Evolutionary conservation across 768 basidiomycete genomes (phyloP).

Genomic region (Hebeloma cylindrosporum): DNA sequence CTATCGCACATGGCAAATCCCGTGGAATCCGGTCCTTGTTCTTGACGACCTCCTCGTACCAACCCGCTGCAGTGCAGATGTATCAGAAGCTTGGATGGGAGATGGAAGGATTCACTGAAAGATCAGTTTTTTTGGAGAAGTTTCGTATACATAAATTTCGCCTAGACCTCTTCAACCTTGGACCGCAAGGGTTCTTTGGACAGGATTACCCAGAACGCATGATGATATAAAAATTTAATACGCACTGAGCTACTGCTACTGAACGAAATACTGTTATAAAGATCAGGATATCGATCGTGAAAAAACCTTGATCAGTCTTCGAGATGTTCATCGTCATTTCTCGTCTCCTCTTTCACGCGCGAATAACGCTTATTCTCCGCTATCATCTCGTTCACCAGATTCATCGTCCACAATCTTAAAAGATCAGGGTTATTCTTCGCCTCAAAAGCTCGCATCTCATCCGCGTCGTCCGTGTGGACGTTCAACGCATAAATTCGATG

Average conservation of each 20-base stretch:
- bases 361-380: slow-evolving; percentile 4
- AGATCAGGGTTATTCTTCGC: slow-evolving; percentile 22
- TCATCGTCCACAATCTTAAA: slow-evolving; percentile 26
- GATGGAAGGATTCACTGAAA: neutral
- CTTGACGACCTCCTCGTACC: slow-evolving; percentile 16
- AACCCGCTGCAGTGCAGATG: slow-evolving; percentile 14
- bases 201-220: too few species aligned
- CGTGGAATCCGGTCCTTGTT: slow-evolving; percentile 9
- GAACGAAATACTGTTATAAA: too few species aligned
- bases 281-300: too few species aligned
- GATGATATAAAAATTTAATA: too few species aligned
- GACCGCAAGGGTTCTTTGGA: too few species aligned
- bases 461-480: slow-evolving; percentile 16
- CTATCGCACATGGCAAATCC: slow-evolving; percentile 17
- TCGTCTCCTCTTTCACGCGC: too few species aligned
- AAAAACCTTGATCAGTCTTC: too few species aligned
- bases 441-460: slow-evolving; percentile 29
- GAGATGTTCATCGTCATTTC: too few species aligned
- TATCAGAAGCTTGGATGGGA: slow-evolving; percentile 18
- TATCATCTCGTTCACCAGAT: slow-evolving; percentile 9
- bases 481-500: slow-evolving; percentile 12
- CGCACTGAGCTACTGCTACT: too few species aligned
- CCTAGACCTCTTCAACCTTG: too few species aligned
- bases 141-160: neutral
- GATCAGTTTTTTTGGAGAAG: neutral